phyloP scores from a whole-genome alignment of 345 rosid species.

The Crucihimalaya himalaica region DNA sequence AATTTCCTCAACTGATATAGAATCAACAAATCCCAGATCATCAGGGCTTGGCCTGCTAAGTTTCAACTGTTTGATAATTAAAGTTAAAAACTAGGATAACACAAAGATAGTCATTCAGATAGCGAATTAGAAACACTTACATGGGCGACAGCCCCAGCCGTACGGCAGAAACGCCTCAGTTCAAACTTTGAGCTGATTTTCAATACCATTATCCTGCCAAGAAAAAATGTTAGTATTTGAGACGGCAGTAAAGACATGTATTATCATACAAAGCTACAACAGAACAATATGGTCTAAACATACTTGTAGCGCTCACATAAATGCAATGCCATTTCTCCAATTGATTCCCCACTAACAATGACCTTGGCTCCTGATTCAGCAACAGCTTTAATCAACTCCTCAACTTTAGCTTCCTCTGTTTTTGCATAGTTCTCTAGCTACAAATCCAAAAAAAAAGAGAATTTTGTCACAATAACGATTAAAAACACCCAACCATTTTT shows the following conservation, averaged over 20 bases:
- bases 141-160: slow-evolving; percentile 84
- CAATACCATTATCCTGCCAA: slow-evolving; percentile 87
- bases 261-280: neutral
- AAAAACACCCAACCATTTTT: slow-evolving; percentile 9
- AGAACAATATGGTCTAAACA: neutral
- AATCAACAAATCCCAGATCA: slow-evolving; percentile 90
- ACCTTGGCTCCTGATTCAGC: slow-evolving; percentile 97
- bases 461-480: neutral
- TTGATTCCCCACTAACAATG: slow-evolving; percentile 91
- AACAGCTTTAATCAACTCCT: slow-evolving; percentile 89
- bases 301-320: slow-evolving; percentile 99
- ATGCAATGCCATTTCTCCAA: slow-evolving; percentile 99
- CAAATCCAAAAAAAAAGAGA: neutral
- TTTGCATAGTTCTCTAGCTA: slow-evolving; percentile 96
- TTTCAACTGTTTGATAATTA: slow-evolving; percentile 64
- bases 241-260: slow-evolving; percentile 8
- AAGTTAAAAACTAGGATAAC: slow-evolving; percentile 21
- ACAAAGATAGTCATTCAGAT: neutral
- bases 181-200: slow-evolving; percentile 99
- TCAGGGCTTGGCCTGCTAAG: slow-evolving; percentile 83
- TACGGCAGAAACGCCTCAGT: slow-evolving; percentile 88
- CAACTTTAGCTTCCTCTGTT: slow-evolving; percentile 96
- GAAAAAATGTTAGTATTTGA: slow-evolving; percentile 23
- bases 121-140: slow-evolving; percentile 45
- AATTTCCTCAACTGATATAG: slow-evolving; percentile 89